Percentiles rank a stretch among this genome's conserved stretches.
These are phyloP conservation scores for Calonectria crousiana DNA, from an alignment of 2,329 filamentous ascomycete genomes.

Conservation along the genomic window DNA sequence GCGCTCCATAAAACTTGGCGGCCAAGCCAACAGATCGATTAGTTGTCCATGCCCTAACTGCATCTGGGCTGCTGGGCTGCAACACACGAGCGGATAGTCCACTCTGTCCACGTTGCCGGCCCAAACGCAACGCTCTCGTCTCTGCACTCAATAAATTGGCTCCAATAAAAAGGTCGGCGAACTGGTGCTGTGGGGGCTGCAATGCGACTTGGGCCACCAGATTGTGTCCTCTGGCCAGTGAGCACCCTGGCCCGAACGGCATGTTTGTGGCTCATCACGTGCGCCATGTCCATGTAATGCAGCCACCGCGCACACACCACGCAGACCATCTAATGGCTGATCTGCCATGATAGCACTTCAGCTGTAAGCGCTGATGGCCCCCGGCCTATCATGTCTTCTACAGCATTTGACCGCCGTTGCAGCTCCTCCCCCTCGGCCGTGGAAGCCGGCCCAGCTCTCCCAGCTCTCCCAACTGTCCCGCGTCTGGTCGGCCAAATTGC, in stretches of 20 bases:
- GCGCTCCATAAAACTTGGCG: neutral
- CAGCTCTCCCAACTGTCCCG: too few relatives aligned
- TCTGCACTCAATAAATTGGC: neutral
- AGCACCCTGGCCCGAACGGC: neutral
- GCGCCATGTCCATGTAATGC: neutral
- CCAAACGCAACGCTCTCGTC: neutral
- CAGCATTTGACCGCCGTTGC: neutral
- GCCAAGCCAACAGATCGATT: neutral
- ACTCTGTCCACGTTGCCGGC: neutral
- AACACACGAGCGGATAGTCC: neutral
- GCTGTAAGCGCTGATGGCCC: neutral
- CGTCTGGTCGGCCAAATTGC: neutral
- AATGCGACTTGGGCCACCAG: neutral
- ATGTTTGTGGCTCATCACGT: neutral
- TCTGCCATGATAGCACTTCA: neutral
- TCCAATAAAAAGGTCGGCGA: neutral
- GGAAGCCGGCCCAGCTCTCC: too few relatives aligned
- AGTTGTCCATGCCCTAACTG: neutral
- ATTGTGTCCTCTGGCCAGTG: neutral
- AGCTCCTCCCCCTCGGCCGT: too few relatives aligned
- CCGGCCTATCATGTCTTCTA: neutral
- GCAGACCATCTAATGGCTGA: neutral
- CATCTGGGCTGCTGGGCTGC: neutral
- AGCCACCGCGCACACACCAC: neutral
- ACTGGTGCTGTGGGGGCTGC: neutral